Conservation (phyloP, 768 basidiomycete species). For the Hebeloma cylindrosporum region DNA sequence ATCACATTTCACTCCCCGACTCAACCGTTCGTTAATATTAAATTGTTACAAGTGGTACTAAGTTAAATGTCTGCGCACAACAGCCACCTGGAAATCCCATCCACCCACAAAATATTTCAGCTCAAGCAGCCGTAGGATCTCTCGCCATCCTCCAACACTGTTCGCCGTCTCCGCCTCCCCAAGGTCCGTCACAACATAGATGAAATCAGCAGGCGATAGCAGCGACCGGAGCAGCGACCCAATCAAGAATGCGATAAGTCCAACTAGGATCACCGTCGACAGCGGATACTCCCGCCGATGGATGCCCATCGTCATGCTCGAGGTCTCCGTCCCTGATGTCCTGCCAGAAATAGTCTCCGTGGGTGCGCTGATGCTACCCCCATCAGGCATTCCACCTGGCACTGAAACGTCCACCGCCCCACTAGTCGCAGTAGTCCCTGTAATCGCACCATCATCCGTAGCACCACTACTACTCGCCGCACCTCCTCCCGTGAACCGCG, state of each 20-base stretch:
- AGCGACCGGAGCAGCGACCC: conserved; percentile 89
- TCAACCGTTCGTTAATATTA: conserved; percentile 31
- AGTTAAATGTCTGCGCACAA: conserved; percentile 67
- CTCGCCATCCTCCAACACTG: conserved; percentile 66
- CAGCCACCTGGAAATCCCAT: conserved; percentile 87
- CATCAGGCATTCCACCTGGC: too few species aligned
- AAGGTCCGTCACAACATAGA: conserved; percentile 68
- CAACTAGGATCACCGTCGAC: conserved; percentile 70
- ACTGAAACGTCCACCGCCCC: not conserved
- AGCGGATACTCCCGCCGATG: conserved; percentile 32
- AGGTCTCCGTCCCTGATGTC: not conserved
- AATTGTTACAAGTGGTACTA: conserved; percentile 14
- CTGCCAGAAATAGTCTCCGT: too few species aligned
- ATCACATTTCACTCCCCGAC: conserved; percentile 26
- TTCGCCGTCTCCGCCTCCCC: conserved; percentile 49
- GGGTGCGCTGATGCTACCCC: too few species aligned
- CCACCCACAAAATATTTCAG: conserved; percentile 79
- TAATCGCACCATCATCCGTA: conserved; percentile 2
- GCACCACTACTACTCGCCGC: conserved; percentile 4
- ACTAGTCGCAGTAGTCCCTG: not conserved
- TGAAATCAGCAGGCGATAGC: conserved; percentile 88
- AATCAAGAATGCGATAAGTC: conserved; percentile 85
- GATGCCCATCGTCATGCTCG: not conserved
- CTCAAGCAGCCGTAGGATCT: conserved; percentile 79
- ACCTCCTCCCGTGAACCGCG: conserved; percentile 41